Evolutionary conservation across 192 early-diverging fungal genomes (phyloP).

Genomic region (Cladochytrium replicatum): DNA sequence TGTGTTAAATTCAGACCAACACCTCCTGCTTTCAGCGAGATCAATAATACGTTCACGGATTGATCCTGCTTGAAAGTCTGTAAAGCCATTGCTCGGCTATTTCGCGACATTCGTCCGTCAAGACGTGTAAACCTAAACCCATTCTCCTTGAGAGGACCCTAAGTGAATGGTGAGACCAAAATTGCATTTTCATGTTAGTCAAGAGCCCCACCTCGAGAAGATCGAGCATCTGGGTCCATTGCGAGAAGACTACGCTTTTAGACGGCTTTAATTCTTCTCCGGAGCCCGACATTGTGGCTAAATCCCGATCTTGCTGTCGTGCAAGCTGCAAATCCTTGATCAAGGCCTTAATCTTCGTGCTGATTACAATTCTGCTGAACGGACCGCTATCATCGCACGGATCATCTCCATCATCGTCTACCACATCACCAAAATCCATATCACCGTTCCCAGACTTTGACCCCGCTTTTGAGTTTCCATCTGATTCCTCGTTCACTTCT

Average conservation of each 20-base stretch:
- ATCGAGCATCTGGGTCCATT: conserved; percentile 65
- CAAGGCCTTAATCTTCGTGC: conserved; percentile 34
- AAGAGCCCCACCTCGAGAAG: conserved; percentile 19
- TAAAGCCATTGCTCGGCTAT: conserved; percentile 46
- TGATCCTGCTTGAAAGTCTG: conserved; percentile 45
- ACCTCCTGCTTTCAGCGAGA: conserved; percentile 52
- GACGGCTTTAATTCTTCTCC: too few species aligned
- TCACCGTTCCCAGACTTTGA: too few species aligned
- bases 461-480: too few species aligned
- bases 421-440: too few species aligned
- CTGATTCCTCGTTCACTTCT: too few species aligned
- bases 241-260: conserved; percentile 89
- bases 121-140: conserved; percentile 30
- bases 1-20: conserved; percentile 48
- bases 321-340: conserved; percentile 24
- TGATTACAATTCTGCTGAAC: too few species aligned
- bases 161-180: conserved; percentile 1
- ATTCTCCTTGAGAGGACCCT: conserved; percentile 12
- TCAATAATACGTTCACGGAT: conserved; percentile 33
- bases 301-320: not conserved
- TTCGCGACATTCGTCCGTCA: conserved; percentile 43
- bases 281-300: too few species aligned
- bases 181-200: not conserved
- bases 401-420: too few species aligned
- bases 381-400: too few species aligned